Conservation (phyloP, 2,329 filamentous ascomycete species). For the Penicillium griseofulvum region DNA sequence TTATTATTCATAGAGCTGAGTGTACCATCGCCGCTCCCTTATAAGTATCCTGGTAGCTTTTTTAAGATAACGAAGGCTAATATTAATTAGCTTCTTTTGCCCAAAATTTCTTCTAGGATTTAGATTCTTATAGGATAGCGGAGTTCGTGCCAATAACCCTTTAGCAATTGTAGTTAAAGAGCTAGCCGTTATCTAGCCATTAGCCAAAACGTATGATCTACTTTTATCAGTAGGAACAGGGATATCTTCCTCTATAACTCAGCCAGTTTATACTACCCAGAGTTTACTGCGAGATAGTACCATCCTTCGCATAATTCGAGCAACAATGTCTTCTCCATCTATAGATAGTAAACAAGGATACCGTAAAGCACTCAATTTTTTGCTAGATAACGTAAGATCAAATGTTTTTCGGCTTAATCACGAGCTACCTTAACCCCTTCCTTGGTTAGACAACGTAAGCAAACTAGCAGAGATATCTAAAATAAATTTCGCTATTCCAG, state of each 20-base stretch:
- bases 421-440: neutral
- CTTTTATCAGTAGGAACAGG: constrained; percentile 23
- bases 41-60: constrained; percentile 9
- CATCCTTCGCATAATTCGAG: constrained; percentile 17
- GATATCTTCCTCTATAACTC: neutral
- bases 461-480: neutral
- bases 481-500: no score
- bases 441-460: constrained; percentile 11
- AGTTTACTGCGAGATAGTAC: constrained; percentile 3
- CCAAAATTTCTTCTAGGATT: constrained; percentile 11
- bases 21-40: constrained; percentile 20
- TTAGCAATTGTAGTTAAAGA: constrained; percentile 19
- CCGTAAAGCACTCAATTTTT: constrained; percentile 13
- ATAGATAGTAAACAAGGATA: constrained; percentile 19
- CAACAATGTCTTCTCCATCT: constrained; percentile 18
- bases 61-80: no score
- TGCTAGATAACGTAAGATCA: neutral
- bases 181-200: constrained; percentile 19
- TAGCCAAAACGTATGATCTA: constrained; percentile 11
- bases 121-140: constrained; percentile 24
- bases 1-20: neutral
- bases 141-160: constrained; percentile 26
- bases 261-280: neutral
- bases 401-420: constrained; percentile 10
- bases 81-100: constrained; percentile 15